Evolutionary conservation across 116 monocot genomes (phyloP).

Genomic region (Trichopus zeylanicus): DNA sequence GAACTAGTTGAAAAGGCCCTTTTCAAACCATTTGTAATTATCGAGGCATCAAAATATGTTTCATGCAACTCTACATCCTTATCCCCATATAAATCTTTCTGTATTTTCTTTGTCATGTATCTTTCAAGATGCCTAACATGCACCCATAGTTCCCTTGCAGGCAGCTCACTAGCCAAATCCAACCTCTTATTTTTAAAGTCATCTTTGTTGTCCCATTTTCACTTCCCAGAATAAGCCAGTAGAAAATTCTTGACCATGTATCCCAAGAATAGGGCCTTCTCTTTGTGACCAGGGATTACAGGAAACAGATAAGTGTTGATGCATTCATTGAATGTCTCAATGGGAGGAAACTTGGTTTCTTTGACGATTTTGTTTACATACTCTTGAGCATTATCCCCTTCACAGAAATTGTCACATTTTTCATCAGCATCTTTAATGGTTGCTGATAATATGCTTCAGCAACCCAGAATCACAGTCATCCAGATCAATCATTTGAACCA

Average conservation of each 20-base stretch:
- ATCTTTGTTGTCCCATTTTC: conserved; percentile 78
- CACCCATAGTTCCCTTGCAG: conserved; percentile 51
- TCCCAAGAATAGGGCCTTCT: conserved; percentile 73
- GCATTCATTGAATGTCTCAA: conserved; percentile 67
- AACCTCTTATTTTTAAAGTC: conserved; percentile 96
- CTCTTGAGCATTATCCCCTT: conserved; percentile 40
- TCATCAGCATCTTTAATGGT: conserved; percentile 64
- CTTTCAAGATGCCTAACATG: conserved; percentile 79
- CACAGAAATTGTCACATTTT: conserved; percentile 48
- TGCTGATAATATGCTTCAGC: conserved; percentile 47
- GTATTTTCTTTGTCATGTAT: conserved; percentile 71
- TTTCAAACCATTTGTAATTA: conserved; percentile 75
- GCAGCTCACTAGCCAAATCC: conserved; percentile 68
- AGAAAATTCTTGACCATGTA: conserved; percentile 85
- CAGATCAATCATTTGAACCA: conserved; percentile 77
- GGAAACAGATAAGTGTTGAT: conserved; percentile 64
- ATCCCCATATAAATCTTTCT: conserved; percentile 73
- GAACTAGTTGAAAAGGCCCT: conserved; percentile 75
- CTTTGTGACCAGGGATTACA: conserved; percentile 32
- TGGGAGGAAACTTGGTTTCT: conserved; percentile 68
- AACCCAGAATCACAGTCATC: conserved; percentile 32
- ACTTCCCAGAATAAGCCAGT: conserved; percentile 53
- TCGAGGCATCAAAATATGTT: conserved; percentile 68
- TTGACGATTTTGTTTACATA: conserved; percentile 40
- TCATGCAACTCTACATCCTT: conserved; percentile 49